A percentile compares a stretch with the other conserved stretches of the same genome.
Evolutionary conservation across 2,329 filamentous ascomycete genomes (phyloP).

Genomic region (Cladophialophora psammophila): DNA sequence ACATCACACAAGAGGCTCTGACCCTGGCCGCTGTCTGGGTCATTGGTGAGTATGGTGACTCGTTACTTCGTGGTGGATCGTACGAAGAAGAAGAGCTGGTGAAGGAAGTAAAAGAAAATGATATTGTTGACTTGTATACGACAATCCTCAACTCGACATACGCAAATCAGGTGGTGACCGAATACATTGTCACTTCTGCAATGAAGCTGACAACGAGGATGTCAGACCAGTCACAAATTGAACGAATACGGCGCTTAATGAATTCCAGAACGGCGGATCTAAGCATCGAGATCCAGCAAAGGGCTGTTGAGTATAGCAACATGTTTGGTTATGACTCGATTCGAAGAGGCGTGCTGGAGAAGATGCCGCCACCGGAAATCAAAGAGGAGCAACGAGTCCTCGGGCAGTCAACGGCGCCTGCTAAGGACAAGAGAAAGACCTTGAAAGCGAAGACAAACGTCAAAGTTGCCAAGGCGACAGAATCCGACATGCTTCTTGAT

Average conservation of each 20-base stretch:
- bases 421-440: constrained; percentile 68
- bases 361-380: constrained; percentile 97
- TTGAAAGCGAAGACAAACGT: constrained; percentile 76
- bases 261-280: constrained; percentile 82
- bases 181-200: constrained; percentile 93
- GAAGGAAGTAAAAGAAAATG: constrained; percentile 80
- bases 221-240: constrained; percentile 81
- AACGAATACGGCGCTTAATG: constrained; percentile 81
- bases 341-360: constrained; percentile 87
- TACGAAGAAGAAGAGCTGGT: constrained; percentile 95
- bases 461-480: constrained; percentile 75
- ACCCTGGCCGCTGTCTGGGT: constrained; percentile 95
- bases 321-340: constrained; percentile 91
- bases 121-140: constrained; percentile 90
- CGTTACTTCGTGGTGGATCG: constrained; percentile 84
- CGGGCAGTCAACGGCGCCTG: constrained; percentile 70
- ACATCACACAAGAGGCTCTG: constrained; percentile 96
- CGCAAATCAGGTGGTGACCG: constrained; percentile 85
- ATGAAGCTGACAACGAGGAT: constrained; percentile 95
- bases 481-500: constrained; percentile 89
- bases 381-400: constrained; percentile 92
- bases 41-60: constrained; percentile 95
- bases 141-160: constrained; percentile 95
- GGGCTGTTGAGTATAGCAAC: constrained; percentile 93
- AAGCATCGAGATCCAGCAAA: constrained; percentile 94